These are phyloP conservation scores for Salix caprea DNA, from an alignment of 345 rosid species.

Conservation along the genomic window DNA sequence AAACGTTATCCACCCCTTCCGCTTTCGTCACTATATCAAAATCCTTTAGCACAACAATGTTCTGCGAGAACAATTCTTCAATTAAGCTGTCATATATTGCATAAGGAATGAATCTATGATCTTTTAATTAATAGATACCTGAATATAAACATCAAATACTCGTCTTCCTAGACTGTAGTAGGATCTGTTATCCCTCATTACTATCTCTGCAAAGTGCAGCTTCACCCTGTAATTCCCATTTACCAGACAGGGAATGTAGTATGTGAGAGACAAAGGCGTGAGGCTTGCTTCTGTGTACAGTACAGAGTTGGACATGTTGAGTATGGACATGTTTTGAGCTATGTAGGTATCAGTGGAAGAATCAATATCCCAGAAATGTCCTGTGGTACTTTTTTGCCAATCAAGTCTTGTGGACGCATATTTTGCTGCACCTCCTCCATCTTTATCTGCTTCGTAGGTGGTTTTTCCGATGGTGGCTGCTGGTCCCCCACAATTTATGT, in stretches of 20 bases:
- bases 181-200: slow-evolving; percentile 41
- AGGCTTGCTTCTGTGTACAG: slow-evolving; percentile 10
- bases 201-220: slow-evolving; percentile 57
- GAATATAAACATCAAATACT: slow-evolving; percentile 52
- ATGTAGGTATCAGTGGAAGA: background rate
- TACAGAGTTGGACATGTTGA: background rate
- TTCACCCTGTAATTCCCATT: slow-evolving; percentile 48
- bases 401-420: background rate
- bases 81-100: too few species aligned
- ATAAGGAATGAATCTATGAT: background rate
- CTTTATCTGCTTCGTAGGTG: background rate
- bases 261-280: slow-evolving; percentile 11
- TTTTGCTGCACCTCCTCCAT: background rate
- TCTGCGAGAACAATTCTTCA: slow-evolving; percentile 6
- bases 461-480: background rate
- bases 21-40: slow-evolving; percentile 12
- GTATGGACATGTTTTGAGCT: background rate
- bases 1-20: slow-evolving; percentile 1
- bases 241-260: background rate
- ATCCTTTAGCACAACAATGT: slow-evolving; percentile 13
- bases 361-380: background rate
- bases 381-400: slow-evolving; percentile 11
- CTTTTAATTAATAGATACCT: slow-evolving; percentile 27
- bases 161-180: slow-evolving; percentile 56
- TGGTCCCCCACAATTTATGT: slow-evolving; percentile 17